Evolutionary conservation across 306 rosid genomes (phyloP).

Genomic region (Senna siamea): DNA sequence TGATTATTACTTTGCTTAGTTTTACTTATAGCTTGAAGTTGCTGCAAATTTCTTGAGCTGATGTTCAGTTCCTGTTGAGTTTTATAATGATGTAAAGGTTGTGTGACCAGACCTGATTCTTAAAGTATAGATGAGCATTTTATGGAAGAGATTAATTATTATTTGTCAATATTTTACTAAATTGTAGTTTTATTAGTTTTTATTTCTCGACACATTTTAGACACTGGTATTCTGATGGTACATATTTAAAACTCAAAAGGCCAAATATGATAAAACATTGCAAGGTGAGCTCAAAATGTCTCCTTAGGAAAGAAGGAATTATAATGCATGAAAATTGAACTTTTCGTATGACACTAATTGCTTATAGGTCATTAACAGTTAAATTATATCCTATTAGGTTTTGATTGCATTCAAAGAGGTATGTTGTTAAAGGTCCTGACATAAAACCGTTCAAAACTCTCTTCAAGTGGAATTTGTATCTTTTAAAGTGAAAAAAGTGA

Average conservation of each 20-base stretch:
- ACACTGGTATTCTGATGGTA: background rate
- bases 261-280: background rate
- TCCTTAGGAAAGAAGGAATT: slow-evolving; percentile 20
- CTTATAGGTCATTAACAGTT: too few relatives aligned
- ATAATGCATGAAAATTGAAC: slow-evolving; percentile 10
- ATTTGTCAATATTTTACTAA: background rate
- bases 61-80: slow-evolving; percentile 13
- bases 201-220: too few relatives aligned
- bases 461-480: too few relatives aligned
- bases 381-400: too few relatives aligned
- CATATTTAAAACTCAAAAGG: background rate
- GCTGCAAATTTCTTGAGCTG: background rate
- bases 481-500: too few relatives aligned
- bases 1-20: slow-evolving; percentile 21
- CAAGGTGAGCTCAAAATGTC: background rate
- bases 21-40: slow-evolving; percentile 14
- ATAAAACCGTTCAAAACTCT: too few relatives aligned
- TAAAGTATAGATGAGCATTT: background rate
- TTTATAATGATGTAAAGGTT: slow-evolving; percentile 20
- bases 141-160: background rate
- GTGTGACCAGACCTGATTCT: background rate
- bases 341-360: slow-evolving; percentile 19
- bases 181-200: too few relatives aligned
- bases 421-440: too few relatives aligned
- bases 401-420: too few relatives aligned